Conservation (phyloP, 139 green algal species). For the Tetraselmis chui region DNA sequence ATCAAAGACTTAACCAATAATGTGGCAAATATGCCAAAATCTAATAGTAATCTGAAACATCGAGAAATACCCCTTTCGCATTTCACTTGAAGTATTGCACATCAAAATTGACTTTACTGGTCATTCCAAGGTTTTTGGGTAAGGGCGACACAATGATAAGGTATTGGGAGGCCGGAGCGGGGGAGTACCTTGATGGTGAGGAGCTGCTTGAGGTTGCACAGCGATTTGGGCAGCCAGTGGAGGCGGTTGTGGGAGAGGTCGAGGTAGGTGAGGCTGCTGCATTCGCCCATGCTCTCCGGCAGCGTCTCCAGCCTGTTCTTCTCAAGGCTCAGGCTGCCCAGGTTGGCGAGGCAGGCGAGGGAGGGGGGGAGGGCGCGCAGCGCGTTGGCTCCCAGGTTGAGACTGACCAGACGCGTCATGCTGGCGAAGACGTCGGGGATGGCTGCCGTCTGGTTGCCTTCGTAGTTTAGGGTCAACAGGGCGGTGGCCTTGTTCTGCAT, state of each 20-base stretch:
- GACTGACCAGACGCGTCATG: slow-evolving; percentile 4
- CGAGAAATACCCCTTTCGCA: too few species aligned
- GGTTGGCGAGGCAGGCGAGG: background rate
- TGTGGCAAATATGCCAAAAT: too few species aligned
- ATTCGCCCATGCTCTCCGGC: slow-evolving; percentile 1
- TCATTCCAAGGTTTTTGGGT: too few species aligned
- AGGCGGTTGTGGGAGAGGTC: slow-evolving; percentile 5
- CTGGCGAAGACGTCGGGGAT: background rate
- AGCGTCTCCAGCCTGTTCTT: slow-evolving; percentile 10
- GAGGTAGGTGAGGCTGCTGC: slow-evolving; percentile 1
- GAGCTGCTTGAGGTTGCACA: slow-evolving; percentile 6
- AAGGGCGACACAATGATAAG: too few species aligned
- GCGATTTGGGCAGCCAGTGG: background rate
- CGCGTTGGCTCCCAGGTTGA: slow-evolving; percentile 8
- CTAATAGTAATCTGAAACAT: too few species aligned
- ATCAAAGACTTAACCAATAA: too few species aligned
- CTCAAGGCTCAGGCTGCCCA: slow-evolving; percentile 1
- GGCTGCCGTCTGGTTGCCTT: background rate
- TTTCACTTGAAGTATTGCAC: too few species aligned
- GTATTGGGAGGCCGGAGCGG: too few species aligned
- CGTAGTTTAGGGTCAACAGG: background rate
- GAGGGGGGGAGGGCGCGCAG: background rate
- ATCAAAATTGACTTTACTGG: too few species aligned
- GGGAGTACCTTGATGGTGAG: background rate
- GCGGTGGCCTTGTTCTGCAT: background rate